phyloP scores from a whole-genome alignment of 805 yeast genomes.

The Phaffomyces opuntiae region DNA sequence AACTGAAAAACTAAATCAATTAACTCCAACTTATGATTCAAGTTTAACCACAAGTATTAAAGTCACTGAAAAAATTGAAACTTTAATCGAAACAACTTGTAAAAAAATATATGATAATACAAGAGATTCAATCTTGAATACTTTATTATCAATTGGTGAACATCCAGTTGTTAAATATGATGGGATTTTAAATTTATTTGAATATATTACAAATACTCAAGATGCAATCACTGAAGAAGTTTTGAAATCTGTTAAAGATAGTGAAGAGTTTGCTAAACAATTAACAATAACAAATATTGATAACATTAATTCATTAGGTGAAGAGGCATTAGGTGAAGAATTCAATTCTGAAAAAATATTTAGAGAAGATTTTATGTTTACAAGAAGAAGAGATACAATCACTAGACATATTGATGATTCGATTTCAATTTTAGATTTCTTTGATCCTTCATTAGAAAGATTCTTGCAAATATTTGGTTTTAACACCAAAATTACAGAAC shows the following conservation, averaged over 20 bases:
- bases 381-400: conserved; percentile 58
- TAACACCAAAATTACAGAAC: conserved; percentile 22
- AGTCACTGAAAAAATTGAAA: conserved; percentile 53
- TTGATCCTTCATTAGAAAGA: conserved; percentile 69
- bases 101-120: conserved; percentile 56
- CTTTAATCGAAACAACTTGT: conserved; percentile 53
- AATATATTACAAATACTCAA: conserved; percentile 67
- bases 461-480: conserved; percentile 30
- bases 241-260: conserved; percentile 49
- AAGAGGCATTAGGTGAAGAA: conserved; percentile 54
- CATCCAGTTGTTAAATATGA: conserved; percentile 45
- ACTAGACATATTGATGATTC: conserved; percentile 51
- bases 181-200: conserved; percentile 59
- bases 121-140: conserved; percentile 40
- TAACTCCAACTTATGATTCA: conserved; percentile 60
- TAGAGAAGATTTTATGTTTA: conserved; percentile 75
- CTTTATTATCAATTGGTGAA: conserved; percentile 46
- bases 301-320: conserved; percentile 56
- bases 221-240: conserved; percentile 58
- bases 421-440: conserved; percentile 63
- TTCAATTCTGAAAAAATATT: conserved; percentile 51
- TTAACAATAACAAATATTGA: conserved; percentile 56
- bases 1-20: conserved; percentile 40
- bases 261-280: conserved; percentile 65
- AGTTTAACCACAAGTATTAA: conserved; percentile 44